A percentile compares a stretch with the other conserved stretches of the same genome.
Evolutionary conservation across 257 asterid species (phyloP).

Genomic region (Solanum appendiculatum): DNA sequence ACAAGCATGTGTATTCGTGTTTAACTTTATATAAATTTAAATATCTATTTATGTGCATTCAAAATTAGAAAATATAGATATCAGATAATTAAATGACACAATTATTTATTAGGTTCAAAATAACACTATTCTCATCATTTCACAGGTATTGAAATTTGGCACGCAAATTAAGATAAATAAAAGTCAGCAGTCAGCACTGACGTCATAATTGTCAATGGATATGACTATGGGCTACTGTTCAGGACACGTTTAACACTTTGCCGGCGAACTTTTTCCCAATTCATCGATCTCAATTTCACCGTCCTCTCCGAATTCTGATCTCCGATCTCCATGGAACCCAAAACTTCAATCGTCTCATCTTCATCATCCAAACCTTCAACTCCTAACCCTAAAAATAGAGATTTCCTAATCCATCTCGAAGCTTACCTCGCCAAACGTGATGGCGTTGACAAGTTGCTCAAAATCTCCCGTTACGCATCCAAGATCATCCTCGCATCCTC

Average conservation of each 20-base stretch:
- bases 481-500: constrained; percentile 68
- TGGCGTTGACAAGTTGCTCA: constrained; percentile 81
- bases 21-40: too few relatives aligned
- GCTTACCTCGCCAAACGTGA: constrained; percentile 76
- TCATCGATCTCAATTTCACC: neutral
- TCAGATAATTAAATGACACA: too few relatives aligned
- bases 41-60: too few relatives aligned
- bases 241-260: neutral
- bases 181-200: neutral
- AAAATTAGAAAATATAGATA: too few relatives aligned
- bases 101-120: too few relatives aligned
- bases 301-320: neutral
- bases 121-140: neutral
- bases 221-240: neutral
- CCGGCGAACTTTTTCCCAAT: neutral
- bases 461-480: constrained; percentile 85
- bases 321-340: constrained; percentile 26
- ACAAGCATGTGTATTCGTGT: too few relatives aligned
- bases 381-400: constrained; percentile 15
- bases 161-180: neutral
- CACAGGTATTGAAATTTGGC: neutral
- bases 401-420: constrained; percentile 70
- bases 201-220: neutral
- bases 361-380: constrained; percentile 4
- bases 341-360: constrained; percentile 5